Conservation (phyloP, 306 rosid genomes). For the Neltuma alba region DNA sequence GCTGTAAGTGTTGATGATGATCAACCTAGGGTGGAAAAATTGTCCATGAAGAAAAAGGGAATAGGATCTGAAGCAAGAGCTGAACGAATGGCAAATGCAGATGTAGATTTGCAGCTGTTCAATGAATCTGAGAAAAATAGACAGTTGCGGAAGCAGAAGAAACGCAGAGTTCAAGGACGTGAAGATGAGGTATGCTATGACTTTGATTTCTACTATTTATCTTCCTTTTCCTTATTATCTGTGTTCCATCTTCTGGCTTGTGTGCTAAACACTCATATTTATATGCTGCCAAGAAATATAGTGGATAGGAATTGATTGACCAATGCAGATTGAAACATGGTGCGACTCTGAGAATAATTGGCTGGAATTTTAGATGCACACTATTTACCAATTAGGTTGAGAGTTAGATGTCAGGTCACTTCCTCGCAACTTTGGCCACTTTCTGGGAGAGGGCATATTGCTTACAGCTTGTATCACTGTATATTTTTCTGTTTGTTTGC, state of each 20-base stretch:
- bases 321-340: not conserved
- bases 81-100: slow-evolving; percentile 76
- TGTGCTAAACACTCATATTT: slow-evolving; percentile 8
- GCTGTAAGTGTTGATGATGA: slow-evolving; percentile 55
- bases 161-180: slow-evolving; percentile 83
- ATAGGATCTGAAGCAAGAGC: slow-evolving; percentile 89
- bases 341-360: not conserved
- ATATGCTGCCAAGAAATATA: not conserved
- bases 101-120: slow-evolving; percentile 77
- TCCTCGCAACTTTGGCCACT: not conserved
- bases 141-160: slow-evolving; percentile 85
- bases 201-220: slow-evolving; percentile 5
- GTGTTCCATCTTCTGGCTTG: slow-evolving; percentile 12
- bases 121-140: slow-evolving; percentile 83
- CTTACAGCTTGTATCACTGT: not conserved
- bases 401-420: not conserved
- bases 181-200: slow-evolving; percentile 80
- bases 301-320: not conserved
- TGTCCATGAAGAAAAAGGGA: slow-evolving; percentile 81
- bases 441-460: not conserved
- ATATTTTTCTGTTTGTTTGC: not conserved
- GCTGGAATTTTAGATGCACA: not conserved
- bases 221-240: slow-evolving; percentile 22
- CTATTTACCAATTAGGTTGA: not conserved
- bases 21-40: slow-evolving; percentile 64